Evolutionary conservation across 208 protist genomes (phyloP), one percentile per base, ranked within the genome.

Genomic region (Leishmania braziliensis): DNA sequence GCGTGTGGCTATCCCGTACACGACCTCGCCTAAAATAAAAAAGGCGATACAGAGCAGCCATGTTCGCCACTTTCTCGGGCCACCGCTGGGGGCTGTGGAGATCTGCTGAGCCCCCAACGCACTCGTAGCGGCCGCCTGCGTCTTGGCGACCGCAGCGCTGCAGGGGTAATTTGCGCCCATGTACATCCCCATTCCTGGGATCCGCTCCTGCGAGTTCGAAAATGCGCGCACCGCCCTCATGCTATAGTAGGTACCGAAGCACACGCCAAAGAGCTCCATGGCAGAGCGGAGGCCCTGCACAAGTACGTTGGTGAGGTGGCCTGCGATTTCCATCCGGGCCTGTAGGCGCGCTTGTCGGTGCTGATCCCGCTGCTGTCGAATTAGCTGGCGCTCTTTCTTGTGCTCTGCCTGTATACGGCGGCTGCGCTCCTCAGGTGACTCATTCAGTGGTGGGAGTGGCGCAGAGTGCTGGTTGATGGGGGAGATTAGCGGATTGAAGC

Each of bases 211-310:
- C 72, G 68, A 81, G 75, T 84, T 91, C 5, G 91, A 86, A 65
- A 96, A 90, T 23, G 89, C 86, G 60, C 91, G 87, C 39, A 96
- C 85, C 3, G 91, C 91, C 80, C 93, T 95, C 75, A 96, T 91
- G 85, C 93, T 96, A 85, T 96, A 96, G 84, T 95, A 96, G 20
- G 93, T 95, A 51, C 93, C 93, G 83, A 96, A 95, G 76, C 91
- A 93, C 79, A 96, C 91, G 29, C 90, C 88, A 66, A 95, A 93
- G 68, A 96, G 82, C 84, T 96, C 93, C 83, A 94, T 89, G 5
- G 87, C 86, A 33, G 93, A 96, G 29, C 93, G 91, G 63, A 95
- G 84, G 2, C 91, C 86, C 84, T 96, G 93, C 33, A 96, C 88
- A 20, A 96, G 85, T 36, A 95, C 90, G 82, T 96, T 92, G 36